Percentiles rank a stretch among this genome's conserved stretches.
Evolutionary conservation across 495 filamentous ascomycete genomes (phyloP).

Genomic region (Trichoderma asperelloides): DNA sequence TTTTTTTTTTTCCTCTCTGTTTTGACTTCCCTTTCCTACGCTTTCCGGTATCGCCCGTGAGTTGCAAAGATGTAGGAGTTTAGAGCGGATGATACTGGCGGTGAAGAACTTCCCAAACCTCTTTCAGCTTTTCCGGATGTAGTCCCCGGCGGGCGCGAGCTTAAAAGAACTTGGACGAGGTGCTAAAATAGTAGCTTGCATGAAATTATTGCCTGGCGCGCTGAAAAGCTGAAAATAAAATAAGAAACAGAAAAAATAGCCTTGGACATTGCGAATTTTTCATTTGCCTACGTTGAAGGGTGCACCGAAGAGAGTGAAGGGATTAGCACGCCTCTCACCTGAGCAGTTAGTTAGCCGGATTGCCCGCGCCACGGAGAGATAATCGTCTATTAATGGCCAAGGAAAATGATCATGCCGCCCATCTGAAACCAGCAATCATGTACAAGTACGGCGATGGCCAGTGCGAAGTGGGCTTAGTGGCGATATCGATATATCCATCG

Average conservation of each 20-base stretch:
- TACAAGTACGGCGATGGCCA: background rate
- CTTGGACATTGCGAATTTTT: background rate
- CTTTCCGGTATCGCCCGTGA: background rate
- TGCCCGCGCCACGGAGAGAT: background rate
- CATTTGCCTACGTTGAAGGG: background rate
- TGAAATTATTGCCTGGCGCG: background rate
- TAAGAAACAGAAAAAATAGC: background rate
- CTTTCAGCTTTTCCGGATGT: background rate
- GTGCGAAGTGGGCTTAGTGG: background rate
- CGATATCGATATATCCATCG: background rate
- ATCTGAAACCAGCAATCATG: background rate
- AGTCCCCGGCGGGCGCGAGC: background rate
- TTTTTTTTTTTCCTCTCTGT: background rate
- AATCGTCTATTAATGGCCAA: background rate
- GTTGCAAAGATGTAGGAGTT: background rate
- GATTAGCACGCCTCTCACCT: background rate
- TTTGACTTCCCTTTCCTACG: background rate
- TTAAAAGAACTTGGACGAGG: background rate
- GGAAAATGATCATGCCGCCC: background rate
- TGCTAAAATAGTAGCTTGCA: background rate
- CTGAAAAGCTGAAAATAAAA: background rate
- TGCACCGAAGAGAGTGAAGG: background rate
- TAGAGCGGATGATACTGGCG: conserved; percentile 5
- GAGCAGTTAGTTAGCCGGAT: background rate
- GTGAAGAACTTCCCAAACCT: background rate